phyloP scores from a whole-genome alignment of 2,329 filamentous ascomycete genomes.

The Penicillium fuscoglaucum region DNA sequence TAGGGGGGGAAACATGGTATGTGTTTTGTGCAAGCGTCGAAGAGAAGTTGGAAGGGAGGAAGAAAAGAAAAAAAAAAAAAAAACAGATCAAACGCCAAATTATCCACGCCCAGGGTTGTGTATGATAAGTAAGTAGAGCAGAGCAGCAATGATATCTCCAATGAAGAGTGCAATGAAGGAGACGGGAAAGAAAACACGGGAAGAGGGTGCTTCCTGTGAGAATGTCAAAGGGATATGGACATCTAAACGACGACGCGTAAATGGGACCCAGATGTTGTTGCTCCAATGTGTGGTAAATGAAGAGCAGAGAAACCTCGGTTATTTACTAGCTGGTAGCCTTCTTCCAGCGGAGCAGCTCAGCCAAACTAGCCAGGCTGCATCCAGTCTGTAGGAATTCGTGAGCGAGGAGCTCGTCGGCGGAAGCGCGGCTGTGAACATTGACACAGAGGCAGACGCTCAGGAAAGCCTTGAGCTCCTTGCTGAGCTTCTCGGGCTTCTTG shows the following conservation, averaged over 20 bases:
- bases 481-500: slow-evolving; percentile 97
- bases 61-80: background rate
- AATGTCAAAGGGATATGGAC: slow-evolving; percentile 25
- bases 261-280: slow-evolving; percentile 37
- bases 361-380: slow-evolving; percentile 77
- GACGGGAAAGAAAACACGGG: background rate
- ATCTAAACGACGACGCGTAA: slow-evolving; percentile 30
- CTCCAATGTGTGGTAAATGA: slow-evolving; percentile 23
- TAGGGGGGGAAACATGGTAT: slow-evolving; percentile 10
- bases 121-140: slow-evolving; percentile 11
- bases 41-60: background rate
- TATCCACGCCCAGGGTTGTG: slow-evolving; percentile 34
- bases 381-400: slow-evolving; percentile 95
- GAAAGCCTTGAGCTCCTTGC: slow-evolving; percentile 97
- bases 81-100: slow-evolving; percentile 29
- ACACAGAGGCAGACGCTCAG: slow-evolving; percentile 94
- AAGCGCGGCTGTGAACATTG: slow-evolving; percentile 91
- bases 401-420: slow-evolving; percentile 80
- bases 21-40: slow-evolving; percentile 17
- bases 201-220: slow-evolving; percentile 18
- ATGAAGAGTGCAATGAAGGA: slow-evolving; percentile 4
- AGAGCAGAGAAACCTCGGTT: background rate
- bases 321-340: slow-evolving; percentile 44
- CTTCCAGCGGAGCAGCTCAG: slow-evolving; percentile 76
- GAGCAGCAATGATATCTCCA: slow-evolving; percentile 1